Evolutionary conservation across 106 monocot species (phyloP).

Genomic region (Dendrobium nobile): DNA sequence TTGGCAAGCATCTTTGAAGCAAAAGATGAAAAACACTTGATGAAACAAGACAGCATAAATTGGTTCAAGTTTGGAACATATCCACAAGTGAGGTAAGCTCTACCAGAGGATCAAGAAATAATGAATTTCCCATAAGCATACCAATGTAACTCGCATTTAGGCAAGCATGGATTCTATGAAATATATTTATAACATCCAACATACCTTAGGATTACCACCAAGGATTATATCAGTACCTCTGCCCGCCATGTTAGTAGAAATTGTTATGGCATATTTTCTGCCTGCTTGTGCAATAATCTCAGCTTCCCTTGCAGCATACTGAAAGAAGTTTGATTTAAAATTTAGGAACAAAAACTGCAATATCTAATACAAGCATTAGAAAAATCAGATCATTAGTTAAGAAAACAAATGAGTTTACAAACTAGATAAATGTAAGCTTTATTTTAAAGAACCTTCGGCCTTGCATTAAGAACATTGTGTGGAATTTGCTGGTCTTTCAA

Average conservation of each 20-base stretch:
- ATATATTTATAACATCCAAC: background rate
- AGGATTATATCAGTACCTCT: conserved; percentile 99
- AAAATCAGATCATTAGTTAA: background rate
- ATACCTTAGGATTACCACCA: conserved; percentile 94
- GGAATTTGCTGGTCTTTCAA: conserved; percentile 65
- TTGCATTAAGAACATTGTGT: conserved; percentile 97
- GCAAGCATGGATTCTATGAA: background rate
- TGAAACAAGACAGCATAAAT: background rate
- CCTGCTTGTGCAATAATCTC: conserved; percentile 98
- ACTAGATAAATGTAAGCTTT: background rate
- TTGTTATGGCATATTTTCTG: conserved; percentile 92
- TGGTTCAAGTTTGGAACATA: background rate
- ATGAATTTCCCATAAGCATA: background rate
- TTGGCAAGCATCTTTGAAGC: conserved; percentile 86
- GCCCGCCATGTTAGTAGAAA: conserved; percentile 99
- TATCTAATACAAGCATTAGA: background rate
- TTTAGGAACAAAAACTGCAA: conserved; percentile 1
- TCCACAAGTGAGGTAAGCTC: background rate
- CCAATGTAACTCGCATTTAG: background rate
- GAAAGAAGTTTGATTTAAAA: conserved; percentile 13
- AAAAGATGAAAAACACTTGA: background rate
- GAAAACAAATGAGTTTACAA: background rate
- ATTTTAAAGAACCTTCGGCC: conserved; percentile 69
- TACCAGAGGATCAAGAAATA: background rate
- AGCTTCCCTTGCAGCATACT: conserved; percentile 99